Evolutionary conservation across 2,329 filamentous ascomycete genomes (phyloP).

Genomic region (Colletotrichum liaoningense): DNA sequence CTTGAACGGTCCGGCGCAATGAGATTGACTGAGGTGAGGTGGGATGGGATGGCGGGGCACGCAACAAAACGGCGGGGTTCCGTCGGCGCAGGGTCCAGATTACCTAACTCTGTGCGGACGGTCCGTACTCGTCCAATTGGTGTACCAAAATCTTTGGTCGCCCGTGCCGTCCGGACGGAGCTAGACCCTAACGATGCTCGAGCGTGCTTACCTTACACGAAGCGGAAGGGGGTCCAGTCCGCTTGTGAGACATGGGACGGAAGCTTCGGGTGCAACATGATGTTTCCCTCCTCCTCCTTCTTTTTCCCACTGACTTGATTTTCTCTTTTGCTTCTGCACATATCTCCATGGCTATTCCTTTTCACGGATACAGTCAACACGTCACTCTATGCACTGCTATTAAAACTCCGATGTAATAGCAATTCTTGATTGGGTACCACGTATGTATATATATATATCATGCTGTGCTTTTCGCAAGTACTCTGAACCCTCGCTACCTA

Average conservation of each 20-base stretch:
- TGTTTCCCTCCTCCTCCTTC: background rate
- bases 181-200: background rate
- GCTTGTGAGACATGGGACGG: background rate
- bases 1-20: background rate
- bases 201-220: background rate
- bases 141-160: too few relatives aligned
- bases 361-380: too few relatives aligned
- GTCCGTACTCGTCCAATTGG: too few relatives aligned
- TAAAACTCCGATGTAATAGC: too few relatives aligned
- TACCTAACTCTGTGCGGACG: constrained; percentile 15
- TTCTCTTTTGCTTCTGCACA: too few relatives aligned
- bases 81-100: constrained; percentile 12
- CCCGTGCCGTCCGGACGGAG: background rate
- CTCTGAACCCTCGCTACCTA: constrained; percentile 24
- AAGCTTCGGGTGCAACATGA: constrained; percentile 3
- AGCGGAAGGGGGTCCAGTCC: background rate
- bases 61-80: background rate
- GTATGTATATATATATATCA: background rate
- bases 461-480: background rate
- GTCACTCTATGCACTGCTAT: too few relatives aligned
- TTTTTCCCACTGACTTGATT: too few relatives aligned
- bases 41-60: constrained; percentile 22
- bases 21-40: background rate
- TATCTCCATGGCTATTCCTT: too few relatives aligned
- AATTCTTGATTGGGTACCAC: background rate